These are phyloP conservation scores for Rhodotorula paludigena DNA, from an alignment of 768 basidiomycete species.

Conservation along the genomic window DNA sequence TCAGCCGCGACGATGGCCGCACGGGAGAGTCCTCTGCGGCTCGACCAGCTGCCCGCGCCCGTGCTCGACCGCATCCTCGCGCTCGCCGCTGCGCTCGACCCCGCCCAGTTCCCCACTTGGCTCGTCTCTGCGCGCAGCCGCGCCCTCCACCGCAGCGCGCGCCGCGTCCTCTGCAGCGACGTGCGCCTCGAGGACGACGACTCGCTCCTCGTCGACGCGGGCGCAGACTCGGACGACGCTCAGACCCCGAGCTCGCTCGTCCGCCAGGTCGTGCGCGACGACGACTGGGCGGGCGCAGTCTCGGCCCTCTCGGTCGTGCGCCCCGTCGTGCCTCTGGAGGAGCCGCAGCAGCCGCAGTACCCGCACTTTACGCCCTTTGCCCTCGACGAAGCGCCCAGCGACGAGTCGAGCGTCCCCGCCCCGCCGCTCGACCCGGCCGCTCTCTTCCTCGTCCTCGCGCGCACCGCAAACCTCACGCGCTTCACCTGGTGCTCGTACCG, in stretches of 20 bases:
- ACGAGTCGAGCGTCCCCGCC: neutral
- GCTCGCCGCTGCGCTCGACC: neutral
- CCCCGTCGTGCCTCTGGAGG: neutral
- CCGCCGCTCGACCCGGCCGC: conserved; percentile 12
- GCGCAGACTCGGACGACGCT: neutral
- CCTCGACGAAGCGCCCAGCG: neutral
- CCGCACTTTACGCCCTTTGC: neutral
- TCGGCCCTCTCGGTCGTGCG: neutral
- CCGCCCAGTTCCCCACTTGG: neutral
- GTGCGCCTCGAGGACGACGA: conserved; percentile 27
- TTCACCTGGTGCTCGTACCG: conserved; percentile 25
- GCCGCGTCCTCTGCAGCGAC: neutral
- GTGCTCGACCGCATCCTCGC: conserved; percentile 25
- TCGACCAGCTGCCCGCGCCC: neutral
- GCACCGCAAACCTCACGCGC: conserved; percentile 10
- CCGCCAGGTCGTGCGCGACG: neutral
- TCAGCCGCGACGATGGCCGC: too few species aligned
- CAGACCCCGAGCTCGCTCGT: conserved; percentile 1
- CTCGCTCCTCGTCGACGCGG: conserved; percentile 5
- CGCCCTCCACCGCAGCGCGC: neutral
- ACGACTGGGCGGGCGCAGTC: neutral
- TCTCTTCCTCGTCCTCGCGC: conserved; percentile 14
- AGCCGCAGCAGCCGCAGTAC: neutral
- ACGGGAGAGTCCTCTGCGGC: too few species aligned
- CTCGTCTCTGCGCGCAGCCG: neutral